phyloP scores from a whole-genome alignment of 176 grass and related monocot genomes.

The Oryza australiensis region DNA sequence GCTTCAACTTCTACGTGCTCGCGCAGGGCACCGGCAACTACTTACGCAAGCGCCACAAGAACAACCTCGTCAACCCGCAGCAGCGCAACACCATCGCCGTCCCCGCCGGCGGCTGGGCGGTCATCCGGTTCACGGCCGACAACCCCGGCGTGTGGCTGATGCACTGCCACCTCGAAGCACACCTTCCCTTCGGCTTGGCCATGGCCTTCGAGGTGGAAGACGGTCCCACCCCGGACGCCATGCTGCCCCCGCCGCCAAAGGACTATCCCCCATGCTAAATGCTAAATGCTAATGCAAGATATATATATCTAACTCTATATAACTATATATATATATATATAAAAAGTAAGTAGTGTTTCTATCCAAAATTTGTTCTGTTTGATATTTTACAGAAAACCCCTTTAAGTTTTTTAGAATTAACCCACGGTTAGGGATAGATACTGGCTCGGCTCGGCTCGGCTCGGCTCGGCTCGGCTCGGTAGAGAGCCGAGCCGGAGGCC shows the following conservation, averaged over 20 bases:
- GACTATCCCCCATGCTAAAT: constrained; percentile 39
- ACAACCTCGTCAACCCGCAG: constrained; percentile 49
- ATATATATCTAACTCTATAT: too few relatives aligned
- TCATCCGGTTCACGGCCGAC: constrained; percentile 58
- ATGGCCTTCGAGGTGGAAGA: constrained; percentile 60
- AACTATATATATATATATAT: too few relatives aligned
- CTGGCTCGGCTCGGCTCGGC: too few relatives aligned
- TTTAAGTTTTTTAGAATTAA: too few relatives aligned
- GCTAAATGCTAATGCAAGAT: too few relatives aligned
- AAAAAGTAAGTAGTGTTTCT: too few relatives aligned
- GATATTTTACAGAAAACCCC: too few relatives aligned
- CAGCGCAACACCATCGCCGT: constrained; percentile 63
- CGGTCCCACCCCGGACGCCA: constrained; percentile 52
- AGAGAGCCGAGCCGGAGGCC: too few relatives aligned
- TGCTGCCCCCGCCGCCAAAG: constrained; percentile 54
- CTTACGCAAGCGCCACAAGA: neutral
- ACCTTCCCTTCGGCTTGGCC: constrained; percentile 59
- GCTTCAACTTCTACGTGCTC: constrained; percentile 55
- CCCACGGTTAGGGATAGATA: too few relatives aligned
- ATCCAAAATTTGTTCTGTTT: too few relatives aligned
- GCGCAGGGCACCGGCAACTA: constrained; percentile 58
- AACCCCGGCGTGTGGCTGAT: constrained; percentile 65
- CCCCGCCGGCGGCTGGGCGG: constrained; percentile 49
- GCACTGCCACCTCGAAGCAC: constrained; percentile 68
- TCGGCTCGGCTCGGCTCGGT: too few relatives aligned